Evolutionary conservation across 768 basidiomycete genomes (phyloP).

Genomic region (Pisolithus microcarpus): DNA sequence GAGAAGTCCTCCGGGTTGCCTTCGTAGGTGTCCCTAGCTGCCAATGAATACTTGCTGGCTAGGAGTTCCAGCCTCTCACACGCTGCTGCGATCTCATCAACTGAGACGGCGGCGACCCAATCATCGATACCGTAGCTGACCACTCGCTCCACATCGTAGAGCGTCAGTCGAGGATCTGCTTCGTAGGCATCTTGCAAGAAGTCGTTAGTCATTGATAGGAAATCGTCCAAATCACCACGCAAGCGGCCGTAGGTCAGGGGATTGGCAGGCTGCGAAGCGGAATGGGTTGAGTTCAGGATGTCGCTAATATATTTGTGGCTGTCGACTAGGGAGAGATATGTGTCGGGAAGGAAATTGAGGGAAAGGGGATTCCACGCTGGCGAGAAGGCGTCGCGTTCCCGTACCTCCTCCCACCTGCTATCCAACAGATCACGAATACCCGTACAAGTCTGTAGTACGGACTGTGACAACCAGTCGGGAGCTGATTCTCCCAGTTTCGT

Average conservation of each 20-base stretch:
- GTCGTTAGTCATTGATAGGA: constrained; percentile 7
- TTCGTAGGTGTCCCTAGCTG: constrained; percentile 22
- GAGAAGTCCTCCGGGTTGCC: constrained; percentile 34
- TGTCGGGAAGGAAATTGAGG: constrained; percentile 26
- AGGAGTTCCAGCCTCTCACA: constrained; percentile 23
- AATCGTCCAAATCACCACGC: constrained; percentile 13
- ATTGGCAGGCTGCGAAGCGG: background rate
- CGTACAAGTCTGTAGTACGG: constrained; percentile 29
- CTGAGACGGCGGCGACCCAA: constrained; percentile 23
- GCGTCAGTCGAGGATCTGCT: constrained; percentile 10
- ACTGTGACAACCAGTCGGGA: constrained; percentile 29
- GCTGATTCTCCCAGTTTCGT: constrained; percentile 19
- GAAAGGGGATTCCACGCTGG: constrained; percentile 17
- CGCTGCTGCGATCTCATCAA: constrained; percentile 14
- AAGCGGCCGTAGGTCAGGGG: constrained; percentile 2
- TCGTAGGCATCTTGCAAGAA: constrained; percentile 12
- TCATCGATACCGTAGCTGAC: constrained; percentile 24
- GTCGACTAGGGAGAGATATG: constrained; percentile 25
- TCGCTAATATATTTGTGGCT: constrained; percentile 24
- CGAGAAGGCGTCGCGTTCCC: constrained; percentile 16
- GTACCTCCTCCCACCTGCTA: constrained; percentile 29
- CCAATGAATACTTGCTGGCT: constrained; percentile 19
- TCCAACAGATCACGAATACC: constrained; percentile 16
- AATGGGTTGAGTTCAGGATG: constrained; percentile 4
- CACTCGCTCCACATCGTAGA: constrained; percentile 33